These are phyloP conservation scores for Colletotrichum agaves DNA, from an alignment of 2,329 filamentous ascomycete genomes.

Conservation along the genomic window DNA sequence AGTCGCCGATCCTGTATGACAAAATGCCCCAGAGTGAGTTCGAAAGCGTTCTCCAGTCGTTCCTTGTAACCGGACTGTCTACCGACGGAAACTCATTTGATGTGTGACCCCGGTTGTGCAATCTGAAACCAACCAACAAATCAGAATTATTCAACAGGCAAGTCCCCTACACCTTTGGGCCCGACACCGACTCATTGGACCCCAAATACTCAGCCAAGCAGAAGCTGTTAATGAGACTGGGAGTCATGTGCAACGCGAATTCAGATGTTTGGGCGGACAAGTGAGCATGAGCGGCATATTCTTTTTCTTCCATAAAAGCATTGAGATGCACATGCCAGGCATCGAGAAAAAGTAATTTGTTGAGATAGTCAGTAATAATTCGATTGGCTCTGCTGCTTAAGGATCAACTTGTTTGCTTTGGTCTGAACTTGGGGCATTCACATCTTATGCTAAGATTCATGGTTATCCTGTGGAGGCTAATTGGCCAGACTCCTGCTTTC, in stretches of 20 bases:
- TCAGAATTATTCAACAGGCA: background rate
- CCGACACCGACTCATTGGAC: background rate
- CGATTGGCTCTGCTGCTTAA: too few species aligned
- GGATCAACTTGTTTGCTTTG: background rate
- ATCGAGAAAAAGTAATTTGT: background rate
- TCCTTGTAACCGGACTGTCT: background rate
- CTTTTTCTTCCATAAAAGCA: too few species aligned
- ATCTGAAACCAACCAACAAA: conserved; percentile 13
- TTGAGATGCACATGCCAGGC: background rate
- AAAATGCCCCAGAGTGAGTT: background rate
- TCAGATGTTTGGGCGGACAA: background rate
- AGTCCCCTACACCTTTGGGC: background rate
- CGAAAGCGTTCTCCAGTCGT: background rate
- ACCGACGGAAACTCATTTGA: conserved; percentile 18
- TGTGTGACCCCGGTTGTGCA: background rate
- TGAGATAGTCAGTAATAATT: too few species aligned
- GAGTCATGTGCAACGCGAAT: background rate
- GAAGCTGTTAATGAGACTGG: background rate
- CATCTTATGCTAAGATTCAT: conserved; percentile 1
- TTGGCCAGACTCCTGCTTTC: background rate
- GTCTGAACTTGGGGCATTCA: background rate
- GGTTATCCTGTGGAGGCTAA: background rate
- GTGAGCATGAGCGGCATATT: background rate
- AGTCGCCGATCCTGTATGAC: conserved; percentile 1
- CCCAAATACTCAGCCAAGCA: background rate